A percentile compares a stretch with the other conserved stretches of the same genome.
These are phyloP conservation scores for Erodium texanum DNA, from an alignment of 441 rosid genomes.

Conservation along the genomic window DNA sequence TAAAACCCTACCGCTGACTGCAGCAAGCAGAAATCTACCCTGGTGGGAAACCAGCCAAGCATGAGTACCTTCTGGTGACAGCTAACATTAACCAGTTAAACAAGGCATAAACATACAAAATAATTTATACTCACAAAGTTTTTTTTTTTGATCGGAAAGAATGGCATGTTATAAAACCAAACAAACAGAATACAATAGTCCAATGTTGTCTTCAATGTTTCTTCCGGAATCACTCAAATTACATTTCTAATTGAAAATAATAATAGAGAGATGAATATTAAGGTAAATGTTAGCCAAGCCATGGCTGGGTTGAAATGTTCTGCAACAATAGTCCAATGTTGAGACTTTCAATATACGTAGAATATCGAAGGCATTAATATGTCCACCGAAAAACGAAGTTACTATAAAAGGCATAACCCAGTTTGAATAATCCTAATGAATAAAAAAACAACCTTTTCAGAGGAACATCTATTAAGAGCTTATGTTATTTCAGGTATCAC, in stretches of 20 bases:
- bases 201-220: background rate
- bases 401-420: background rate
- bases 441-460: background rate
- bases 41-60: constrained; percentile 28
- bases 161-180: too few species aligned
- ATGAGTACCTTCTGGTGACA: constrained; percentile 10
- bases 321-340: background rate
- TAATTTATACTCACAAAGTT: constrained; percentile 3
- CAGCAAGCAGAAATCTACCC: constrained; percentile 99
- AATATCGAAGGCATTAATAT: background rate
- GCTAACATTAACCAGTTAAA: background rate
- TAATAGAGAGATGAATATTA: background rate
- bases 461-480: background rate
- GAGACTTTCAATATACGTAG: background rate
- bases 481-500: background rate
- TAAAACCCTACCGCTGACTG: constrained; percentile 90
- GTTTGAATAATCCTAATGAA: background rate
- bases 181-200: too few species aligned
- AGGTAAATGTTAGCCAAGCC: background rate
- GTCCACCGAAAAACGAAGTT: background rate
- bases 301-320: background rate
- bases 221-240: background rate
- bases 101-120: background rate
- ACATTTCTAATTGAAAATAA: background rate
- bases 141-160: too few species aligned